Evolutionary conservation across 2,329 filamentous ascomycete genomes (phyloP), one percentile per base, ranked within the genome.

Genomic region (Alternaria arborescens): DNA sequence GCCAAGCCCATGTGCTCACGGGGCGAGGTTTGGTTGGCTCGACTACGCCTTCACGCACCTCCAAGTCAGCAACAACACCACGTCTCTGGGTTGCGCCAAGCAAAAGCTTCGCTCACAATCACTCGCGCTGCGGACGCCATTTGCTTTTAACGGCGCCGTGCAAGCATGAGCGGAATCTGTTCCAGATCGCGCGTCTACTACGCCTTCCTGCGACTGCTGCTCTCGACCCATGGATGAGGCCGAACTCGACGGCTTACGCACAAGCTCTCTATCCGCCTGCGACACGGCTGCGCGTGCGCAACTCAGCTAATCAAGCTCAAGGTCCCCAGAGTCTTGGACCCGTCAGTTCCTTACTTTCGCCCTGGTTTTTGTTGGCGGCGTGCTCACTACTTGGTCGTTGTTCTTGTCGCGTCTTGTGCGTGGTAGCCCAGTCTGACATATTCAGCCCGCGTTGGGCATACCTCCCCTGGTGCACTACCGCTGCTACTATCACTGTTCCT

Each of bases 141-240:
- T 65, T 67, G 55, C 64, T 68, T 62, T 65, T 68, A 60, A 63
- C 55, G 53, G 44, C 51, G 36, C 52, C 60, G 54, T 46, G 64
- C 58, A 64, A 53, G 61, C 63, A 66, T 66, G 66, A 43, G 64
- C 58, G 60, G 53, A 44, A 57, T 48, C 52, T 28, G 53, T 61
- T 57, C 64, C 59, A 62, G 64, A 62, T 67, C 53, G 61, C 62
- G 66, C 60, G 40, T 60, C 55, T n/a, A 51, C 52, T 58, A 65
- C 66, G 66, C 61, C 64, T 55, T 52, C 55, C 22, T 26, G 55
- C 53, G 50, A 52, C 61, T 47, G 54, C 57, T 54, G 57, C 48
- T 52, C 52, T 62, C 55, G 56, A 59, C 62, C 60, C 61, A 68
- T 64, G 61, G 40, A 59, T 66, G 56, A 55, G 63, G 51, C 55